Evolutionary conservation across 257 asterid species (phyloP), one percentile per base, ranked within the genome.

Genomic region (Solanum chmielewskii): DNA sequence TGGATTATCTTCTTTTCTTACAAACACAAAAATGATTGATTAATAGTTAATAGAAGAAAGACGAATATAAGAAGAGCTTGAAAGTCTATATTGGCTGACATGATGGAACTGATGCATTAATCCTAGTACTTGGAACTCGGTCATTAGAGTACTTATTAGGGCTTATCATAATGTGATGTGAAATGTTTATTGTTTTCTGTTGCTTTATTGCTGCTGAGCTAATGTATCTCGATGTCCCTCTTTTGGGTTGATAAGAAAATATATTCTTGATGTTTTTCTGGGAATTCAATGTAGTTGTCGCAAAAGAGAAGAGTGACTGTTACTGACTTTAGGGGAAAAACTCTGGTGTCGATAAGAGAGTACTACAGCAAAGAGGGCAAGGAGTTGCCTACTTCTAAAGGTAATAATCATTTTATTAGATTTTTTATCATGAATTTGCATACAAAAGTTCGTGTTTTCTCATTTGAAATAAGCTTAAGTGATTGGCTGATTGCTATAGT

Each of bases 361-460:
- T 96, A 92, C 88, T 97, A 96, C 93, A 91, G 84, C 69, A 94
- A 91, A 90, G 97, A 89, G 82, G 99, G 96, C 91, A 97, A 94
- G 91, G 99, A 96, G 90, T 95, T 93, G 87, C 99, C 99, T 62
- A 42, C 99, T 37, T 85, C 96, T 85, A 97, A 96, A 93, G 99
- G 99, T 97, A 92, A 83, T 39, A 44, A 18, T 84, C 16, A 66
- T 44, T 6, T 77, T 39, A 11, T 80, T 49, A 23, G 31, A 23
- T 71, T 84, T 12, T 85, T 84, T 14, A 66, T 59, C 69, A 44
- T 74, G 73, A 89, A 35, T 86, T 33, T 60, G 29, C 37, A 41
- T 64, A 64, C 66, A 11, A 4, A 44, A 69, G 8, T 29, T 11
- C 23, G 11, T 29, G 37, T 29, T 29, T 85, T 42, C 31, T 31